A percentile compares a stretch with the other conserved stretches of the same genome.
Evolutionary conservation across 2,329 filamentous ascomycete species (phyloP).

Genomic region (Tolypocladium nubicola): DNA sequence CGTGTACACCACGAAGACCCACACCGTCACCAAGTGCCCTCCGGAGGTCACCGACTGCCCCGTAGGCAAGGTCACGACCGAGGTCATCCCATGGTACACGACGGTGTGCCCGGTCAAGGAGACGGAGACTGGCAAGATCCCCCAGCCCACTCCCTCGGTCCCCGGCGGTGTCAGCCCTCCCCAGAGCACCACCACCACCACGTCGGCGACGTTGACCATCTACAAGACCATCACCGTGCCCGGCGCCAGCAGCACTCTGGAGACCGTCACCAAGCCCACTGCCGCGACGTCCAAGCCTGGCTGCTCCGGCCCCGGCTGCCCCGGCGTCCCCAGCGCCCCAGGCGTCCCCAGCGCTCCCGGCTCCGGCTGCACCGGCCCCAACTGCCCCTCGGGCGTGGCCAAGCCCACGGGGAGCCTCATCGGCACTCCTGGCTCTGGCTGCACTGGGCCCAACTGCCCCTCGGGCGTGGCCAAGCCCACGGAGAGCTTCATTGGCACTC

Average conservation of each 20-base stretch:
- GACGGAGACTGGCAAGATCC: slow-evolving; percentile 6
- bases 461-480: slow-evolving; percentile 10
- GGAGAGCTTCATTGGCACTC: slow-evolving; percentile 4
- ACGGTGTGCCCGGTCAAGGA: slow-evolving; percentile 25
- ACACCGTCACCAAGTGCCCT: slow-evolving; percentile 44
- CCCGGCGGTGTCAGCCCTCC: background rate
- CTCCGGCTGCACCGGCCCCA: slow-evolving; percentile 2
- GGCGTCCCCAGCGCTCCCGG: background rate
- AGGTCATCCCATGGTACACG: slow-evolving; percentile 21
- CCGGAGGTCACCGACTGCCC: slow-evolving; percentile 39
- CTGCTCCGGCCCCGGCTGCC: slow-evolving; percentile 13
- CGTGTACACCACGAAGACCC: slow-evolving; percentile 41
- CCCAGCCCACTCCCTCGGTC: slow-evolving; percentile 5
- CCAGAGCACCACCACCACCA: slow-evolving; percentile 1
- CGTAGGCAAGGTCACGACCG: slow-evolving; percentile 20
- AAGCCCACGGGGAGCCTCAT: slow-evolving; percentile 9
- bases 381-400: slow-evolving; percentile 7
- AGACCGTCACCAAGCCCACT: slow-evolving; percentile 10
- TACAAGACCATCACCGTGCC: slow-evolving; percentile 15
- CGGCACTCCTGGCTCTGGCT: slow-evolving; percentile 1
- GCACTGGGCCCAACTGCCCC: slow-evolving; percentile 4
- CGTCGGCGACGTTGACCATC: slow-evolving; percentile 18
- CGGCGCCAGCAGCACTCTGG: slow-evolving; percentile 3
- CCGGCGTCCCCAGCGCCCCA: slow-evolving; percentile 2
- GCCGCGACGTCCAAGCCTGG: slow-evolving; percentile 9